phyloP scores from a whole-genome alignment of 768 basidiomycete genomes.

The Chiua virens region DNA sequence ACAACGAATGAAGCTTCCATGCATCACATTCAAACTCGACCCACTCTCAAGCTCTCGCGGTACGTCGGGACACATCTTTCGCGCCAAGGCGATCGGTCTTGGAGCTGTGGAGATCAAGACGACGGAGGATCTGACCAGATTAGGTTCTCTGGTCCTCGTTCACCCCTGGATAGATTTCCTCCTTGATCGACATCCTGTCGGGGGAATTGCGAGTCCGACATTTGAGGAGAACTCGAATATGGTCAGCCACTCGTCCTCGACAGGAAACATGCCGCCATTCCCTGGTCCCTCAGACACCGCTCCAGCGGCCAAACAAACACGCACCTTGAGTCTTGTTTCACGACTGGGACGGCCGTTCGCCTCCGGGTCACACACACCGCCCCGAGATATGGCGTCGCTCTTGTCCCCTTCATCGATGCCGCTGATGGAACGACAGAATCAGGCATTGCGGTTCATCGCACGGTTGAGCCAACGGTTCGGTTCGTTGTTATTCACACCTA shows the following conservation, averaged over 20 bases:
- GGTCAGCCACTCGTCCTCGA: background rate
- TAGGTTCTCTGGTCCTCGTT: no score
- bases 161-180: slow-evolving; percentile 15
- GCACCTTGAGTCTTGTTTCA: background rate
- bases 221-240: background rate
- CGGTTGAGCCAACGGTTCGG: slow-evolving; percentile 10
- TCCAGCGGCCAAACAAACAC: background rate
- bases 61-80: background rate
- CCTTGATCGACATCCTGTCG: slow-evolving; percentile 1
- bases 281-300: background rate
- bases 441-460: background rate
- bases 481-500: slow-evolving; percentile 7
- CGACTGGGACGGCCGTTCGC: background rate
- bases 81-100: no score
- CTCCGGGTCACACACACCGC: background rate
- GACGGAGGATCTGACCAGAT: no score
- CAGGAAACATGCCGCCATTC: background rate
- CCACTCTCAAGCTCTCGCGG: background rate
- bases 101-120: no score
- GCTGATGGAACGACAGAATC: background rate
- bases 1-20: slow-evolving; percentile 7
- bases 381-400: background rate
- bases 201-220: background rate
- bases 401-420: background rate
- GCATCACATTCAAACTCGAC: slow-evolving; percentile 4